These are phyloP conservation scores for Raddia distichophylla DNA, from an alignment of 176 grass and related monocot genomes.

Conservation along the genomic window DNA sequence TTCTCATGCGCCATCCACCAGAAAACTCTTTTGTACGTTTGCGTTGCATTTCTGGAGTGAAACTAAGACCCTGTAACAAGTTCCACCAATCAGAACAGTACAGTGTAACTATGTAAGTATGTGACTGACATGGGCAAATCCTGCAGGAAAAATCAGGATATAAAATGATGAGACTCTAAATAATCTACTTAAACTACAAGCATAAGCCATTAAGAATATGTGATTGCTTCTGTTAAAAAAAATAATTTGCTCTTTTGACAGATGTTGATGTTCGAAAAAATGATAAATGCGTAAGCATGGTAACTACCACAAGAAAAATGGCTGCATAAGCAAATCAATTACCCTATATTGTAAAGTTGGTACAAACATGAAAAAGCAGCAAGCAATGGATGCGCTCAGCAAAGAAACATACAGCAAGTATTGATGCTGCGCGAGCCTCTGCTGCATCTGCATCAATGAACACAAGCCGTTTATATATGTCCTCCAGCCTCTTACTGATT, in stretches of 20 bases:
- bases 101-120: slow-evolving; percentile 34
- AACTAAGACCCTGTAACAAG: slow-evolving; percentile 88
- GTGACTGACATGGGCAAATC: not conserved
- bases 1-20: slow-evolving; percentile 98
- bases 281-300: not conserved
- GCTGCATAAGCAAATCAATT: not conserved
- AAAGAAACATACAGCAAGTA: slow-evolving; percentile 78
- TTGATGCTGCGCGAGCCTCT: slow-evolving; percentile 92
- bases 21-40: slow-evolving; percentile 87
- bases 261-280: slow-evolving; percentile 6
- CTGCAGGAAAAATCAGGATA: not conserved
- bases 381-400: not conserved
- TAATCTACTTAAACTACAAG: not conserved
- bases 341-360: not conserved
- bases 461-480: slow-evolving; percentile 93
- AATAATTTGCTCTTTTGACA: slow-evolving; percentile 1
- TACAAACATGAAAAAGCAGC: slow-evolving; percentile 17
- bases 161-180: too few species aligned
- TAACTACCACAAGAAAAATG: not conserved
- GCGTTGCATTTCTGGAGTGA: slow-evolving; percentile 91
- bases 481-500: slow-evolving; percentile 82
- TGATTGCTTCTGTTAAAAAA: not conserved
- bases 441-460: slow-evolving; percentile 91
- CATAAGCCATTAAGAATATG: slow-evolving; percentile 22
- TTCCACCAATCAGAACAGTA: slow-evolving; percentile 32